Evolutionary conservation across 345 rosid species (phyloP).

Genomic region (Raphanus sativus): DNA sequence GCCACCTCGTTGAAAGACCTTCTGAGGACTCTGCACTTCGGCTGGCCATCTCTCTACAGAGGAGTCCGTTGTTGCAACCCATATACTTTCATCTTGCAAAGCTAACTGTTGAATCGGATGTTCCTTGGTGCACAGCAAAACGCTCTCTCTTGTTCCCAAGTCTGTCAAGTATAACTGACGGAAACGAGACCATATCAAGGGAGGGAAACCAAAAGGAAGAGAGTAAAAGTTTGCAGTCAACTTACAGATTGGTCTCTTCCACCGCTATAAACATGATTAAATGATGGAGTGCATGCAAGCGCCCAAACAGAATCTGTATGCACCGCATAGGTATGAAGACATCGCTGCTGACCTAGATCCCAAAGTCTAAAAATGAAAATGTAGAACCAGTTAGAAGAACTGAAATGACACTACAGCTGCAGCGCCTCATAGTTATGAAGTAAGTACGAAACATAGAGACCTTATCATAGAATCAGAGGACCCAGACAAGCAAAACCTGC

Average conservation of each 20-base stretch:
- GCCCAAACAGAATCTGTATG: constrained; percentile 99
- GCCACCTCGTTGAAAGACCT: constrained; percentile 80
- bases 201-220: constrained; percentile 18
- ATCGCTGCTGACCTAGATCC: constrained; percentile 99
- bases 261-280: constrained; percentile 97
- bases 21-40: constrained; percentile 83
- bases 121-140: constrained; percentile 90
- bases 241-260: constrained; percentile 99
- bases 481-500: constrained; percentile 96
- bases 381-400: constrained; percentile 32
- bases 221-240: not conserved
- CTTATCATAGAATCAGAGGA: constrained; percentile 99
- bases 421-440: not conserved
- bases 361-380: constrained; percentile 61
- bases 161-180: constrained; percentile 94
- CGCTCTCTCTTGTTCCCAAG: constrained; percentile 86
- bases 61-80: constrained; percentile 95
- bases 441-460: constrained; percentile 42
- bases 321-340: constrained; percentile 98
- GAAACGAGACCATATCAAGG: constrained; percentile 29
- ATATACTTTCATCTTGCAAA: constrained; percentile 85
- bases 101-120: constrained; percentile 87
- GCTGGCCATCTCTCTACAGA: constrained; percentile 91
- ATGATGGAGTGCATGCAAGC: constrained; percentile 91
- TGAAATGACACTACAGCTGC: constrained; percentile 12